Conservation (phyloP, 1,284 basidiomycete genomes). For the Phenoliferia sp. region DNA sequence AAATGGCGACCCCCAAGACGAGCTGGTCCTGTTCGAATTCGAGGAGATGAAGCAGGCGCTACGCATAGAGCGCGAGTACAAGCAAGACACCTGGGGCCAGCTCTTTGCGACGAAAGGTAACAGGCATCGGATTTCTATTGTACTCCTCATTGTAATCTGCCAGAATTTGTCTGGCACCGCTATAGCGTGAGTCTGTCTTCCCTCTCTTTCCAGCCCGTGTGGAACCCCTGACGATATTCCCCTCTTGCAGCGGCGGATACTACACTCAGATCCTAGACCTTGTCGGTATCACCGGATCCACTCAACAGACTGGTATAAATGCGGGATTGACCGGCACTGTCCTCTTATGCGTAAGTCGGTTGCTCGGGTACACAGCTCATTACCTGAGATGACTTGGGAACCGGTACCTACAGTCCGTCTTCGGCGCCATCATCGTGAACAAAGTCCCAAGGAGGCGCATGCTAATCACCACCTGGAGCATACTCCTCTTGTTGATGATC, state of each 20-base stretch:
- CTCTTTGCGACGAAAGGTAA: constrained; percentile 20
- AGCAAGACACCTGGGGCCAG: constrained; percentile 21
- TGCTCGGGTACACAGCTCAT: background rate
- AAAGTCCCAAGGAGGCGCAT: constrained; percentile 10
- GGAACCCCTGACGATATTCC: background rate
- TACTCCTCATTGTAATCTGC: constrained; percentile 9
- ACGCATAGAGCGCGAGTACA: constrained; percentile 27
- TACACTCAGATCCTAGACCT: constrained; percentile 19
- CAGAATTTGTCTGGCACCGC: constrained; percentile 12
- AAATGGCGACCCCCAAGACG: constrained; percentile 17
- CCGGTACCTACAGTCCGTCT: constrained; percentile 1
- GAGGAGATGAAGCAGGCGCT: constrained; percentile 36
- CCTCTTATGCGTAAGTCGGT: constrained; percentile 1
- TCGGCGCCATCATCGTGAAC: constrained; percentile 12
- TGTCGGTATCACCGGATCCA: constrained; percentile 16
- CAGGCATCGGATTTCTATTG: constrained; percentile 20
- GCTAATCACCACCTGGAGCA: constrained; percentile 12
- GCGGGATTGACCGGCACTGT: constrained; percentile 7
- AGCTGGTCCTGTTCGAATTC: constrained; percentile 33
- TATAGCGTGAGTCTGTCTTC: constrained; percentile 1
- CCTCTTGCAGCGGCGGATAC: constrained; percentile 1
- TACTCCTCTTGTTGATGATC: constrained; percentile 6
- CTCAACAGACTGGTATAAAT: constrained; percentile 14
- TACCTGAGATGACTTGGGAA: background rate
- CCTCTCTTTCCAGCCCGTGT: background rate